Base-by-base conservation (phyloP, 352 stramenopile species). In the Pythium aquatile region DNA sequence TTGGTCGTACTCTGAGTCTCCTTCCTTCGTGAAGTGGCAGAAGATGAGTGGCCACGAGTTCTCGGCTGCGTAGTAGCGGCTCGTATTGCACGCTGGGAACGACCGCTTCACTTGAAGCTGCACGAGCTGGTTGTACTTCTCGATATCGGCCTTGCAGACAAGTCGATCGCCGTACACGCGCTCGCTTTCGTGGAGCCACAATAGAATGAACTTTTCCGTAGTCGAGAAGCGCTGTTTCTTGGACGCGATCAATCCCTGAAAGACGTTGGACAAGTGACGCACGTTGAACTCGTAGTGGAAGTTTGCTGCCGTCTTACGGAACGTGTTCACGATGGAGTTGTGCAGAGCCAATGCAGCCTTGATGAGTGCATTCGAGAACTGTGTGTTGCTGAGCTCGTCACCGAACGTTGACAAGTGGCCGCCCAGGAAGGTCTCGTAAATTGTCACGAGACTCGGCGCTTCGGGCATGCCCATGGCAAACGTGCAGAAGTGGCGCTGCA, bases 221-320 rank as follows among this genome's bases (percentile, higher is more conserved):
- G 78, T 87, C 13, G 83, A 83, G 61, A 98, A 98, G 11, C 97
- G 90, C 51, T 94, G 79, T 48, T 96, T 96, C 58, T 97, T 94
- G 2, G 90, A 96, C 0, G 96, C 89, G 33, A 99, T 94, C 24
- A 99, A 75, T 5, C 96, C 96, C 70, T 99, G 96, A 71, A 99
- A 99, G 1, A 99, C 91, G 61, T 98, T 98, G 37, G 83, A 96
- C 30, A 99, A 79, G 69, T 99, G 91, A 5, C 96, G 90, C 46
- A 99, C 96, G 56, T 98, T 98, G 72, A 99, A 99, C 76, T 99
- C 94, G 75, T 99, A 99, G 78, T 99, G 96, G 67, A 99, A 99
- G 66, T 99, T 99, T 6, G 86, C 84, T 4, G 96, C 95, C 1
- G 94, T 98, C 70, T 98, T 98, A n/a, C 90, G 80, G 74, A 99